These are phyloP conservation scores for Rosa multiflora DNA, from an alignment of 306 rosid genomes.

Conservation along the genomic window DNA sequence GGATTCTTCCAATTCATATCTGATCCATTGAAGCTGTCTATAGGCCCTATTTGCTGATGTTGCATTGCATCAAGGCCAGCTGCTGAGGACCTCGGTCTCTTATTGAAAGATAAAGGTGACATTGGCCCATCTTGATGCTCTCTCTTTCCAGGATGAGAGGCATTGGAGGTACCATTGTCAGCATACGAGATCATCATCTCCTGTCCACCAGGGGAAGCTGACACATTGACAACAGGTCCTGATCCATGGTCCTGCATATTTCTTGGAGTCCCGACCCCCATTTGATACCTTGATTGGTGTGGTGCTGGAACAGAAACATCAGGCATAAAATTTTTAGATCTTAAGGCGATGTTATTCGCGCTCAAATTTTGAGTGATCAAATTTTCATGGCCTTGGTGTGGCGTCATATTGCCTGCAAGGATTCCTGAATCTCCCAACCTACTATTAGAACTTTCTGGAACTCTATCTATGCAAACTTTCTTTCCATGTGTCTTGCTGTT, in stretches of 20 bases:
- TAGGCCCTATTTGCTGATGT: slow-evolving; percentile 54
- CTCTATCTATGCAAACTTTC: slow-evolving; percentile 82
- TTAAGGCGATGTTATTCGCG: slow-evolving; percentile 48
- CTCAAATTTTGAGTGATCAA: slow-evolving; percentile 48
- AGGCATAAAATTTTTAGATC: slow-evolving; percentile 55
- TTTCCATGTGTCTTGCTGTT: slow-evolving; percentile 65
- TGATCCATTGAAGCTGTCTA: slow-evolving; percentile 63
- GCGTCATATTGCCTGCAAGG: slow-evolving; percentile 50
- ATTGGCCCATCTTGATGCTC: slow-evolving; percentile 78
- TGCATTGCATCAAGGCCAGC: slow-evolving; percentile 64
- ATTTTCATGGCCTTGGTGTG: slow-evolving; percentile 61
- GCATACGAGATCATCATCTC: slow-evolving; percentile 59
- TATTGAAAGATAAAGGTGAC: slow-evolving; percentile 64
- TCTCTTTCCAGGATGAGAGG: slow-evolving; percentile 64
- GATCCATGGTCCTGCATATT: slow-evolving; percentile 65
- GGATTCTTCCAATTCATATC: slow-evolving; percentile 81
- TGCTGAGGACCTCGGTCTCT: slow-evolving; percentile 61
- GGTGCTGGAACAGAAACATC: slow-evolving; percentile 70
- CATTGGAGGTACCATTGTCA: slow-evolving; percentile 51
- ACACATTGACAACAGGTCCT: slow-evolving; percentile 47
- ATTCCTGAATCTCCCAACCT: slow-evolving; percentile 67
- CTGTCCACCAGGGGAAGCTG: slow-evolving; percentile 65
- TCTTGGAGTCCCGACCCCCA: slow-evolving; percentile 68
- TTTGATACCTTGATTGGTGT: slow-evolving; percentile 63
- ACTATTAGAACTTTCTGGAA: slow-evolving; percentile 54